Base-by-base conservation (phyloP, 306 rosid genomes). In the Castanopsis chinensis region DNA sequence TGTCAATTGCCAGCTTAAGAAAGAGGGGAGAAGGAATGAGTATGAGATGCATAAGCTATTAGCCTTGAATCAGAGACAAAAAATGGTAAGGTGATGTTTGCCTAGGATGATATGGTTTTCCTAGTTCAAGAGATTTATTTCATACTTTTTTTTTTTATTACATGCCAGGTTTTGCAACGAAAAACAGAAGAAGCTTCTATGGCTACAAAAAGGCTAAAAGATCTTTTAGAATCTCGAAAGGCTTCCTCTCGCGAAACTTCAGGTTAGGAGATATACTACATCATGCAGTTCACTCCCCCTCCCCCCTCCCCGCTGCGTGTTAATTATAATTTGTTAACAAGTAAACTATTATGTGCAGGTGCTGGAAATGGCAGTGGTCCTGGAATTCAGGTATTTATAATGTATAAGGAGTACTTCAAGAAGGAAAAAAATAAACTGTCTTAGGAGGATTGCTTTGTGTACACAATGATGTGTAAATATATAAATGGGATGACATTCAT, bases 11-110 rank as follows among this genome's bases (percentile, higher is more conserved):
- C 98, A 96, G 99, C 99, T 96, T 59, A 93, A 93, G 87, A 96
- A 93, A 87, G 99, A 93, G 82, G 99, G 99, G 65, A 89, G 97
- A 79, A 91, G 97, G 89, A 96, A 92, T 37, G 99, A 96, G 83
- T 93, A 93, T 52, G 99, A 96, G 90, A 93, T 91, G 98, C 99
- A 91, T 74, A 96, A 96, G 87, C 86, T 96, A 45, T 53, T 91
- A 76, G 98, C 98, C 10, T 84, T 96, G 89, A 96, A 96, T 87
- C 99, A 93, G 84, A 90, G 97, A 82, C 98, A 93, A 89, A 96
- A 93, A 84, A 91, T 91, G 99, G 98, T 96, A 59, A 67, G 87
- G 12, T 82, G 78, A 68, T 61, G 67, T 70, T 83, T 59, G 69
- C 64, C 79, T 71, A 27, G 12, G 19, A 27, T 53, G 27, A 32